These are phyloP conservation scores for Rhodomyrtus psidioides DNA, from an alignment of 441 rosid genomes.

Conservation along the genomic window DNA sequence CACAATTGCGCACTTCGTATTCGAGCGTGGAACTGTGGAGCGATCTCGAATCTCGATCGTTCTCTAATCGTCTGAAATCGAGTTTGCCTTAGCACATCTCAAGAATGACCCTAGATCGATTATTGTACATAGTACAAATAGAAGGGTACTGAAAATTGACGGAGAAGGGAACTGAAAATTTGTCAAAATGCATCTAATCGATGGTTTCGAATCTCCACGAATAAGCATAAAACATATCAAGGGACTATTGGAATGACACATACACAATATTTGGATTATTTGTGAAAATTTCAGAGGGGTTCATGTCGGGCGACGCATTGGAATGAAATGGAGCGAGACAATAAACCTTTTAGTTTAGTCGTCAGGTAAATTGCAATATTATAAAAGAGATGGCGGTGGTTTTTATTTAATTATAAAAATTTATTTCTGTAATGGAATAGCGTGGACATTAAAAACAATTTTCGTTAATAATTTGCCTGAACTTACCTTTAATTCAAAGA, in stretches of 20 bases:
- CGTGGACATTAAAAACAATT: no score
- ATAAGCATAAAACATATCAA: rapidly evolving
- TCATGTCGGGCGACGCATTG: not conserved
- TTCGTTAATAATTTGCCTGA: no score
- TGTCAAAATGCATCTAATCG: not conserved
- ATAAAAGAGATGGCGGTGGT: not conserved
- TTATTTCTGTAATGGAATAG: not conserved
- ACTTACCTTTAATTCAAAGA: no score
- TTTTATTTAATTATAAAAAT: not conserved
- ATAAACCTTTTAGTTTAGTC: not conserved
- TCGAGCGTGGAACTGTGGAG: not conserved
- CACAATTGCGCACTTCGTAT: no score
- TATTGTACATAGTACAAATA: no score
- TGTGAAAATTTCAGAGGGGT: not conserved
- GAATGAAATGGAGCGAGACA: not conserved
- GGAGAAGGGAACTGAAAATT: no score
- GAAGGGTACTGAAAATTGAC: no score
- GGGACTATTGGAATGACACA: not conserved
- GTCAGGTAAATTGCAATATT: not conserved
- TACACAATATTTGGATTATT: not conserved
- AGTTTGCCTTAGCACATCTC: no score
- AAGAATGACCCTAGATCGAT: no score
- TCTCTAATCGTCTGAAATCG: not conserved
- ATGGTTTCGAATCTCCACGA: not conserved
- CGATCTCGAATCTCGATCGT: rapidly evolving